Base-by-base conservation (phyloP, 495 filamentous ascomycete species). In the Aspergillus panamensis region DNA sequence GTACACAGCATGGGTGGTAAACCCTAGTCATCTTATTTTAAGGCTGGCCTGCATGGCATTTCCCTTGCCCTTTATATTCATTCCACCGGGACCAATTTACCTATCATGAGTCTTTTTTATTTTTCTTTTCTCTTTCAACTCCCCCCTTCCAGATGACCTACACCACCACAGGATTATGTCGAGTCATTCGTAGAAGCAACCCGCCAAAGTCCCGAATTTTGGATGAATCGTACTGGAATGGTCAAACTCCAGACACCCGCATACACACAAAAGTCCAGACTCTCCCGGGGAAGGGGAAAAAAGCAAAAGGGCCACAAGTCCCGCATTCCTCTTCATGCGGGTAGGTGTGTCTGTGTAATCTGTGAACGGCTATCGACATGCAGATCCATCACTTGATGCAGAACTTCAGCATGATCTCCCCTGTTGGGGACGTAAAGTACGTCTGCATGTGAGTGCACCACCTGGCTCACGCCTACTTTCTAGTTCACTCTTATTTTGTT, bases 311-410 rank as follows among this genome's bases (percentile, higher is more conserved):
- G 33, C 14, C 35, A 45, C 57, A 61, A 56, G 52, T 35, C n/a
- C 55, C 53, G 45, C 64, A 63, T 63, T 61, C 61, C 50, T 56
- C 39, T 37, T 33, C 47, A 53, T 53, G 48, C 53, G 25, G 25
- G n/a, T n/a, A n/a, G n/a, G 49, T 51, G 50, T 48, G 43, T 20
- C 52, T 52, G n/a, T 49, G 37, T 54, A 29, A 40, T 14, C 33
- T 50, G 6, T 54, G 49, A 52, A 51, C 54, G 35, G 52, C 42
- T 45, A 32, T 54, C 33, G 16, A 56, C 20, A 54, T 47, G 57
- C 47, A 51, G 14, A 12, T 33, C 33, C 39, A 47, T 35, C 48
- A 25, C 21, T 40, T 51, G 7, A 29, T 9, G 29, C 29, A n/a
- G 3, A 3, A 37, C 25, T 25, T 25, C 2, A 25, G 48, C 55